Evolutionary conservation across 495 filamentous ascomycete genomes (phyloP).

Genomic region (Lasiosphaeris hirsuta): DNA sequence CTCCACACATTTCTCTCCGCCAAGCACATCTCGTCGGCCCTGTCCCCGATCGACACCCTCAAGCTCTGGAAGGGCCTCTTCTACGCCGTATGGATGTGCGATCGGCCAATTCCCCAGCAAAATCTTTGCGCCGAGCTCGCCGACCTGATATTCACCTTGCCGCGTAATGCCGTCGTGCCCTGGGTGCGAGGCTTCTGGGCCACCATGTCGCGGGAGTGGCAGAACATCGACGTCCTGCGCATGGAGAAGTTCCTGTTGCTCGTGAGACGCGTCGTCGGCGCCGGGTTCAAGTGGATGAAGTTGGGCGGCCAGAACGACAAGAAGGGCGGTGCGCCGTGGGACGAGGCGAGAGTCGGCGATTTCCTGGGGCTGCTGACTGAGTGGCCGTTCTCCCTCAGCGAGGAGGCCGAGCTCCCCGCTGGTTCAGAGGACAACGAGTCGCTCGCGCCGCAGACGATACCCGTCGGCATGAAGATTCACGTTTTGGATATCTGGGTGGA

Average conservation of each 20-base stretch:
- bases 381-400: conserved; percentile 44
- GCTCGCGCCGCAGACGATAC: conserved; percentile 45
- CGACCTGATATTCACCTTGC: conserved; percentile 63
- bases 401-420: conserved; percentile 27
- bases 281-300: conserved; percentile 59
- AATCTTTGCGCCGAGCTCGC: conserved; percentile 75
- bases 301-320: conserved; percentile 24
- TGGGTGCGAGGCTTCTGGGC: conserved; percentile 84
- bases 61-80: conserved; percentile 98
- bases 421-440: conserved; percentile 16
- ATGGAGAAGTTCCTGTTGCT: conserved; percentile 93
- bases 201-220: conserved; percentile 81
- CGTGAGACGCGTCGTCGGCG: conserved; percentile 70
- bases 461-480: conserved; percentile 83
- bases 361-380: conserved; percentile 37
- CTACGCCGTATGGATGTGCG: conserved; percentile 95
- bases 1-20: conserved; percentile 76
- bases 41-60: conserved; percentile 72
- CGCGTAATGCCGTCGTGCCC: conserved; percentile 53
- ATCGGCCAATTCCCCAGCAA: conserved; percentile 84
- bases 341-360: conserved; percentile 32
- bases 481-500: conserved; percentile 89
- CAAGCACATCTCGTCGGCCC: conserved; percentile 44
- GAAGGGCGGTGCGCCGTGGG: conserved; percentile 21
- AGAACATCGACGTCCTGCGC: conserved; percentile 74